Percentiles rank a stretch among this genome's conserved stretches.
Conservation (phyloP, 108 stramenopile genomes). For the Hondaea fermentalgiana region DNA sequence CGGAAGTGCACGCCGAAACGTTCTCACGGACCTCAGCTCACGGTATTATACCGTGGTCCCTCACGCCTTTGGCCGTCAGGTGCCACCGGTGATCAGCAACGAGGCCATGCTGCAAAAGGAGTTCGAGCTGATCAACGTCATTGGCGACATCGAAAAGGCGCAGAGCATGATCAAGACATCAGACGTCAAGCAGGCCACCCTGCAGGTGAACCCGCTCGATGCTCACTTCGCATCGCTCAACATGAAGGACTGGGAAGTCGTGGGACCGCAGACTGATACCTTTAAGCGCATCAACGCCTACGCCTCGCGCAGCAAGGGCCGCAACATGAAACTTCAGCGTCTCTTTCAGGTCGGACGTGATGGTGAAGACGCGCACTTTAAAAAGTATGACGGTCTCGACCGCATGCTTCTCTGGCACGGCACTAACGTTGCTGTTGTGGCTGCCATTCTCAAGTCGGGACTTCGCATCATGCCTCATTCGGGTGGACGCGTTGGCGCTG, state of each 20-base stretch:
- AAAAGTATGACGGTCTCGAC: slow-evolving; percentile 39
- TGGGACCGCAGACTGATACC: not conserved
- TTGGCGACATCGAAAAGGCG: slow-evolving; percentile 41
- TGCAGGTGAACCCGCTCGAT: slow-evolving; percentile 35
- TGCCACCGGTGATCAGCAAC: slow-evolving; percentile 41
- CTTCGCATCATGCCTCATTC: slow-evolving; percentile 58
- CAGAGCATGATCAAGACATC: slow-evolving; percentile 29
- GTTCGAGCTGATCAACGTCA: slow-evolving; percentile 47
- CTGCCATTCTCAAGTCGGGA: slow-evolving; percentile 49
- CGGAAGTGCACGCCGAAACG: not conserved
- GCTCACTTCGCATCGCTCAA: slow-evolving; percentile 31
- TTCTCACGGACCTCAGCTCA: slow-evolving; percentile 28
- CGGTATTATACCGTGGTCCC: slow-evolving; percentile 47
- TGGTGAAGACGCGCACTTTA: slow-evolving; percentile 39
- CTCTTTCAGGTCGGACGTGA: slow-evolving; percentile 43
- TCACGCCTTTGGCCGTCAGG: slow-evolving; percentile 45
- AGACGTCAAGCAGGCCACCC: not conserved
- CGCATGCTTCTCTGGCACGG: slow-evolving; percentile 54
- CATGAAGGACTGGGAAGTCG: not conserved
- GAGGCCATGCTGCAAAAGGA: slow-evolving; percentile 29
- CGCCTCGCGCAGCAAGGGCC: slow-evolving; percentile 12
- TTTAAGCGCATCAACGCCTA: not conserved
- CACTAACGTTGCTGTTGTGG: slow-evolving; percentile 54
- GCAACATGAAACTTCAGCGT: slow-evolving; percentile 22
- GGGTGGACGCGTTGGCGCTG: slow-evolving; percentile 49